Evolutionary conservation across 2,329 filamentous ascomycete genomes (phyloP).

Genomic region (Neurospora sp.): DNA sequence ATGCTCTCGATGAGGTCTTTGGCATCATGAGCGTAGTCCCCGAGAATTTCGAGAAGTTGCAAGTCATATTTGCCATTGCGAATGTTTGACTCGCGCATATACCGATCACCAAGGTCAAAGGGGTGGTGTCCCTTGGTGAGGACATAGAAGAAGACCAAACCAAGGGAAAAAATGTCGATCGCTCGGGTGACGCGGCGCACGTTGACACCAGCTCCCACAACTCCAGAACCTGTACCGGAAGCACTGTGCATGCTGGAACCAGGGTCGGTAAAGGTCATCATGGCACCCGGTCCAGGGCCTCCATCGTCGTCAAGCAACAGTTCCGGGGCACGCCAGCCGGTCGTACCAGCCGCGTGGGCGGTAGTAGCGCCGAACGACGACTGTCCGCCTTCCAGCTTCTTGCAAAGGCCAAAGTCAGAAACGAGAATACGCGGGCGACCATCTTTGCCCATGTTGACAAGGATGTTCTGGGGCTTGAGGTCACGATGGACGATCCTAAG

Average conservation of each 20-base stretch:
- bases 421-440: slow-evolving; percentile 77
- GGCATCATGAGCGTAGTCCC: slow-evolving; percentile 78
- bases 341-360: slow-evolving; percentile 83
- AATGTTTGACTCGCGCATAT: slow-evolving; percentile 95
- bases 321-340: slow-evolving; percentile 93
- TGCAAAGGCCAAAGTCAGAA: slow-evolving; percentile 95
- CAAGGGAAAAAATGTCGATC: slow-evolving; percentile 95
- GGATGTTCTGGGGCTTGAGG: slow-evolving; percentile 94
- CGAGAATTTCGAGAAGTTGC: slow-evolving; percentile 60
- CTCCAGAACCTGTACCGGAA: slow-evolving; percentile 10
- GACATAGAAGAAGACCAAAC: slow-evolving; percentile 98
- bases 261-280: slow-evolving; percentile 35
- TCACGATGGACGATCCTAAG: slow-evolving; percentile 94
- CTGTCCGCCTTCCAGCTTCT: slow-evolving; percentile 89
- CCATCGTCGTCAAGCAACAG: slow-evolving; percentile 72
- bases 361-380: slow-evolving; percentile 93
- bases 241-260: slow-evolving; percentile 47
- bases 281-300: slow-evolving; percentile 30
- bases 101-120: slow-evolving; percentile 87
- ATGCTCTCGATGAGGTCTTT: slow-evolving; percentile 79
- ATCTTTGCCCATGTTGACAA: slow-evolving; percentile 65
- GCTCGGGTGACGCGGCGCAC: slow-evolving; percentile 79
- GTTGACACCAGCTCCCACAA: slow-evolving; percentile 34
- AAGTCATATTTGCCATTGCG: slow-evolving; percentile 77
- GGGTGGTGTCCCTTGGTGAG: slow-evolving; percentile 85